Evolutionary conservation across 2,329 filamentous ascomycete genomes (phyloP).

Genomic region (Arthrinium phaeospermum): DNA sequence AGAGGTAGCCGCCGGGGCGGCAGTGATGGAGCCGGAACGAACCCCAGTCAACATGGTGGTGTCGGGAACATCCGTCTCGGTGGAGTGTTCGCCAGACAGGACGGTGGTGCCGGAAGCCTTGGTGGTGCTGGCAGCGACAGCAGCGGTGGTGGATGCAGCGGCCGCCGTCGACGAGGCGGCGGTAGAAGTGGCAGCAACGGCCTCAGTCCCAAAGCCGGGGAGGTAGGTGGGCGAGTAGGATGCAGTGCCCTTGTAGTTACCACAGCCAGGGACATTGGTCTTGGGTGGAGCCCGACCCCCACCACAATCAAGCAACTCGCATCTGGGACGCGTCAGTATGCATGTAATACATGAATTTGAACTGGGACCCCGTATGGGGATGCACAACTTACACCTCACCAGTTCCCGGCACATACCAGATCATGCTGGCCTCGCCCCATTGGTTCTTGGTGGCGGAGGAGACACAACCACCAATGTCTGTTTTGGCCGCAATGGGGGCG

Average conservation of each 20-base stretch:
- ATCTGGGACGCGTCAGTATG: conserved; percentile 36
- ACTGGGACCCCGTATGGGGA: not conserved
- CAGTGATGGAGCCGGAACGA: not conserved
- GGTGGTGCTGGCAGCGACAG: conserved; percentile 3
- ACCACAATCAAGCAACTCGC: conserved; percentile 69
- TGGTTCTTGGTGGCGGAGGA: conserved; percentile 40
- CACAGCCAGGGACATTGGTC: conserved; percentile 66
- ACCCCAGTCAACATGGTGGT: conserved; percentile 1
- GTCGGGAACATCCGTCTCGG: not conserved
- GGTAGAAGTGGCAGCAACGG: conserved; percentile 20
- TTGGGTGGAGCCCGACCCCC: conserved; percentile 70
- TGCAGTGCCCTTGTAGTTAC: conserved; percentile 58
- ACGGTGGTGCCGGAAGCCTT: not conserved
- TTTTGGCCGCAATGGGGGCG: conserved; percentile 46
- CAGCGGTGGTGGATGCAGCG: not conserved
- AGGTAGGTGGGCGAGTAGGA: conserved; percentile 60
- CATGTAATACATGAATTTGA: too few species aligned
- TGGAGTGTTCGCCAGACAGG: not conserved
- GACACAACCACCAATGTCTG: conserved; percentile 54
- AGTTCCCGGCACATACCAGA: conserved; percentile 67
- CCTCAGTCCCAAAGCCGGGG: conserved; percentile 35
- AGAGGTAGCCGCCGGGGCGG: not conserved
- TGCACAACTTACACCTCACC: conserved; percentile 55
- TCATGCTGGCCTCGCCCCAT: conserved; percentile 48
- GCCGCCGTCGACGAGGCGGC: conserved; percentile 21